phyloP scores from a whole-genome alignment of 495 filamentous ascomycete genomes.

The Podospora sp. region DNA sequence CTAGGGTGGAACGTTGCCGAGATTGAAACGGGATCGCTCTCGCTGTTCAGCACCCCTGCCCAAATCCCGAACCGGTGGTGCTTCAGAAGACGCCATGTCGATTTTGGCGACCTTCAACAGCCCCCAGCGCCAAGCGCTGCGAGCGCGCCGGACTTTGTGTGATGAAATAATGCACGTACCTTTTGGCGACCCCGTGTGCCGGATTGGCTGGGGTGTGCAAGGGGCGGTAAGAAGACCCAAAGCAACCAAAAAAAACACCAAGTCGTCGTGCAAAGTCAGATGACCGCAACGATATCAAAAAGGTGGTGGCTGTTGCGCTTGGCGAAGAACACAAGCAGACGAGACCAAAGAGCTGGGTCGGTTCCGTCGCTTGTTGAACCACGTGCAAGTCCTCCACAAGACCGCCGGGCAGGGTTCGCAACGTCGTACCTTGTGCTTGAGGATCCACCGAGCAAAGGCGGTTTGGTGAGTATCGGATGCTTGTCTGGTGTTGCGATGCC shows the following conservation, averaged over 20 bases:
- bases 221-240: not conserved
- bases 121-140: conserved; percentile 24
- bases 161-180: conserved; percentile 23
- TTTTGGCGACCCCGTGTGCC: conserved; percentile 3
- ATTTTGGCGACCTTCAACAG: conserved; percentile 18
- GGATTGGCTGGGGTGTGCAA: conserved; percentile 6
- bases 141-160: conserved; percentile 14
- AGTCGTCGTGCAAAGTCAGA: conserved; percentile 6
- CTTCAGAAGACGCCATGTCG: conserved; percentile 20
- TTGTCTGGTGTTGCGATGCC: not conserved
- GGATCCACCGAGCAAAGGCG: not conserved
- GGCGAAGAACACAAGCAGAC: not conserved
- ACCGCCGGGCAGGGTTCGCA: not conserved
- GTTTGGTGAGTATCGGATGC: not conserved
- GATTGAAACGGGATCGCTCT: conserved; percentile 44
- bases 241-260: not conserved
- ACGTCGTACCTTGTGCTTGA: conserved; percentile 19
- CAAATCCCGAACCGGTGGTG: conserved; percentile 31
- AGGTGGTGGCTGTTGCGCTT: not conserved
- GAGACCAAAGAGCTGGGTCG: conserved; percentile 1
- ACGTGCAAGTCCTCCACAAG: conserved; percentile 13
- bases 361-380: conserved; percentile 1
- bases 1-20: conserved; percentile 49
- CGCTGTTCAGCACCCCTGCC: conserved; percentile 29
- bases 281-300: not conserved